These are phyloP conservation scores for Corrigiola litoralis DNA, from an alignment of 179 eudicot genomes.

Conservation along the genomic window DNA sequence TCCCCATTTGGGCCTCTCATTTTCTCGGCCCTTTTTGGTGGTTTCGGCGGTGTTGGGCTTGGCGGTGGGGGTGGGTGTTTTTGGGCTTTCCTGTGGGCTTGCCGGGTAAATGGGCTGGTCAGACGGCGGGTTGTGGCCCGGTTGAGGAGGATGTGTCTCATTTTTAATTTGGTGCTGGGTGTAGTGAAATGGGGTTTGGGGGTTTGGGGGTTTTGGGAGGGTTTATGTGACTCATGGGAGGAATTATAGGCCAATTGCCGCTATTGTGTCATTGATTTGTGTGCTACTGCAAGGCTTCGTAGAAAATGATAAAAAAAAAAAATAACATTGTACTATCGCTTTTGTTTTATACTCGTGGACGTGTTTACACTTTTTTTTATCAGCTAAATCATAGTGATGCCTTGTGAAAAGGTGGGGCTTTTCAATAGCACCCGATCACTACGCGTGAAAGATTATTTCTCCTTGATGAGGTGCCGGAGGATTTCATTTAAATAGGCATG, in stretches of 20 bases:
- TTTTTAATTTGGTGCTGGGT: too few relatives aligned
- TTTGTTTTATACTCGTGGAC: too few relatives aligned
- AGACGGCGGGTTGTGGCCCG: background rate
- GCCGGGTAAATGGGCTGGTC: conserved; percentile 16
- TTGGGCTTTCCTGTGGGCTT: conserved; percentile 45
- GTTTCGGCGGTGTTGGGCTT: conserved; percentile 73
- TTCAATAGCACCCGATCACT: too few relatives aligned
- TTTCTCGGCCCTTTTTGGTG: conserved; percentile 59
- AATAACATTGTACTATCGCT: too few relatives aligned
- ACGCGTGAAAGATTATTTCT: too few relatives aligned
- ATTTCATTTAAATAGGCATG: too few relatives aligned
- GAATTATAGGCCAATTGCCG: conserved; percentile 1
- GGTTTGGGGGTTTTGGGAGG: background rate
- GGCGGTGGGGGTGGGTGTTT: conserved; percentile 38
- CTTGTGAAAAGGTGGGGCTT: too few relatives aligned
- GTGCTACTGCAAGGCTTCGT: too few relatives aligned
- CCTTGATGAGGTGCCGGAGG: too few relatives aligned
- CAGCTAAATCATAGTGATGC: too few relatives aligned
- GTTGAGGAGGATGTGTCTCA: conserved; percentile 9
- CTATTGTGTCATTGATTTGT: background rate
- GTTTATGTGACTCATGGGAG: conserved; percentile 1
- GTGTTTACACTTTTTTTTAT: too few relatives aligned
- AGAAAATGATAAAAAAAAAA: too few relatives aligned
- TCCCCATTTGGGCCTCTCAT: conserved; percentile 45
- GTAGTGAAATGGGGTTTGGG: background rate